Base-by-base conservation (phyloP, 2,329 filamentous ascomycete genomes). In the Epicoccum sorghinum region DNA sequence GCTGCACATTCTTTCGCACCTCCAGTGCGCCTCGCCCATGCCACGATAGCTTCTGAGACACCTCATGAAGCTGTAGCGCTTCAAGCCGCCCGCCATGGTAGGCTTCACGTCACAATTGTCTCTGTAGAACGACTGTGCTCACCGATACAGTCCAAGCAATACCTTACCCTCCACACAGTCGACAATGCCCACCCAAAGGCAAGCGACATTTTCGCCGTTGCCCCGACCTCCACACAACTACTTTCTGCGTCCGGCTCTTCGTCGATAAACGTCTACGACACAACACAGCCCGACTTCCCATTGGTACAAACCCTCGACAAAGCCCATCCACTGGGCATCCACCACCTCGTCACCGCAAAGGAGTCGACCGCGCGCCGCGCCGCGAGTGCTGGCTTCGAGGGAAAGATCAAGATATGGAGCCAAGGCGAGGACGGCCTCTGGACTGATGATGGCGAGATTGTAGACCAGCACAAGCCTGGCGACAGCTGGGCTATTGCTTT, bases 401-500 rank as follows among this genome's bases (percentile, higher is more conserved):
- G 96, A 36, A 90, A 95, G 63, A 82, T 96, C 48, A 93, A 90
- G 75, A 80, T 96, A 64, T 99, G 95, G 95, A 78, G 78, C 33
- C 79, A 85, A 52, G 76, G 81, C 22, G 77, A 78, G 13, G 67
- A 69, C 23, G 85, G 79, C 1, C 65, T 75, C 47, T 88, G 78
- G 85, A 83, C 64, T 70, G 82, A 67, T 72, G 83, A 74, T 33
- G 77, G 78, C 10, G 72, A 77, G 45, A 74, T 82, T 58, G 63
- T 73, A 65, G 82, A 82, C 58, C 72, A 76, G 35, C 85, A 86
- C 68, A 83, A 83, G 53, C 82, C 86, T 2, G 88, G 87, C 37
- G 89, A 93, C 68, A 83, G 89, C 8, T 99, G 95, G 95, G 92
- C 93, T 0, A 80, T 97, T 62, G 89, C 91, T 0, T 80, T 99